Percentiles rank a stretch among this genome's conserved stretches.
These are phyloP conservation scores for Acidomyces sp. DNA, from an alignment of 495 filamentous ascomycete genomes.

Conservation along the genomic window DNA sequence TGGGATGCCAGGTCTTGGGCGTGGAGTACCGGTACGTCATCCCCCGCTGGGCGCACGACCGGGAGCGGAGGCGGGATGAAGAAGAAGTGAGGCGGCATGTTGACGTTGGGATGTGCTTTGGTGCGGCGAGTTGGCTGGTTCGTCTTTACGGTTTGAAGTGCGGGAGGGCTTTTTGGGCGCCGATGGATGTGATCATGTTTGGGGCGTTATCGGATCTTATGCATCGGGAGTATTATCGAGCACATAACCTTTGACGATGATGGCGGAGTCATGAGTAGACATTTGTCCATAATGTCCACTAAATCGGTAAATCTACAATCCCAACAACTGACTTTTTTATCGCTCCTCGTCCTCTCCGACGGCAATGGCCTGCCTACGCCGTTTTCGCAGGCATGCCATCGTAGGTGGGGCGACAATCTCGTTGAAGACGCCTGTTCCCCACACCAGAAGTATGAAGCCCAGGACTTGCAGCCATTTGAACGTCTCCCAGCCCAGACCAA, in stretches of 20 bases:
- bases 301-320: no score
- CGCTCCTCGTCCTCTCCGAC: slow-evolving; percentile 4
- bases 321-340: no score
- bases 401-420: slow-evolving; percentile 69
- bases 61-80: slow-evolving; percentile 17
- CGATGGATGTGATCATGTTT: slow-evolving; percentile 13
- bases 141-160: slow-evolving; percentile 5
- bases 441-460: slow-evolving; percentile 81
- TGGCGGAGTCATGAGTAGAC: no score
- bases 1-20: slow-evolving; percentile 10
- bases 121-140: slow-evolving; percentile 9
- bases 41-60: slow-evolving; percentile 15
- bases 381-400: slow-evolving; percentile 9
- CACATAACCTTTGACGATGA: slow-evolving; percentile 19
- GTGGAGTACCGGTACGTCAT: slow-evolving; percentile 13
- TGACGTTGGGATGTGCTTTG: slow-evolving; percentile 10
- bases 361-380: slow-evolving; percentile 2
- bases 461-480: slow-evolving; percentile 96
- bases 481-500: slow-evolving; percentile 87
- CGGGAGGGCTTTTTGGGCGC: slow-evolving; percentile 10
- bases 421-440: slow-evolving; percentile 96
- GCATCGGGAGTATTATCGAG: slow-evolving; percentile 19
- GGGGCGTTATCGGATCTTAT: slow-evolving; percentile 16
- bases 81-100: slow-evolving; percentile 16
- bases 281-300: no score